Conservation (phyloP, 1,139 yeast species). For the Saccharomyces hybrid region DNA sequence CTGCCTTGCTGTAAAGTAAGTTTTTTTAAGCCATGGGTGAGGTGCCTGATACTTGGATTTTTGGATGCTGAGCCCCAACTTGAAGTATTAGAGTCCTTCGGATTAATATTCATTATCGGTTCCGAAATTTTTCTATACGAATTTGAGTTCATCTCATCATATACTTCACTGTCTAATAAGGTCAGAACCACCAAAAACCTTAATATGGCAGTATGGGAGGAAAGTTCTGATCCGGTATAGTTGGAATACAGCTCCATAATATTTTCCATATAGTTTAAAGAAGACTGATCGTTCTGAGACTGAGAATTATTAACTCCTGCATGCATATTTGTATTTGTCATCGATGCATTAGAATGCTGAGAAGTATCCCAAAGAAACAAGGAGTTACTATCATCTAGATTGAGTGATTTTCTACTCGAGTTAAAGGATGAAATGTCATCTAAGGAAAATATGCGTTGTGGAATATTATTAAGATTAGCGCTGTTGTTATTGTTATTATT, state of each 20-base stretch:
- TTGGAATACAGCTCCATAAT: slow-evolving; percentile 20
- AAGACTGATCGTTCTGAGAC: slow-evolving; percentile 2
- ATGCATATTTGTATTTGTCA: not conserved
- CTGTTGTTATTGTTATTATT: not conserved
- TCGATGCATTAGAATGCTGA: not conserved
- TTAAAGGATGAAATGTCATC: slow-evolving; percentile 5
- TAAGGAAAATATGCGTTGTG: slow-evolving; percentile 3
- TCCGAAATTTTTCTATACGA: slow-evolving; percentile 24
- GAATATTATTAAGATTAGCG: not conserved
- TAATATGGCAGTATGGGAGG: slow-evolving; percentile 23
- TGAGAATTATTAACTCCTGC: not conserved
- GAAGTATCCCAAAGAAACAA: not conserved
- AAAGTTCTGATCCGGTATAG: slow-evolving; percentile 21
- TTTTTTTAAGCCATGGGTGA: slow-evolving; percentile 22
- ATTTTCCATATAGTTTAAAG: slow-evolving; percentile 15
- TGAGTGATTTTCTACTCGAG: slow-evolving; percentile 4
- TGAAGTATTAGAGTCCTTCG: not conserved
- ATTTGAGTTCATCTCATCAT: slow-evolving; percentile 21
- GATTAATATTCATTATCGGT: not conserved
- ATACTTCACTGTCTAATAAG: slow-evolving; percentile 23
- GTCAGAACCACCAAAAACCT: slow-evolving; percentile 22
- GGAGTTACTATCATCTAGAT: slow-evolving; percentile 1
- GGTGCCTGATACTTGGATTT: slow-evolving; percentile 14
- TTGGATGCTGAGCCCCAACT: not conserved
- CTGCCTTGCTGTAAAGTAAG: slow-evolving; percentile 17